Conservation (phyloP, 2,329 filamentous ascomycete species). For the Rutstroemia sp. region DNA sequence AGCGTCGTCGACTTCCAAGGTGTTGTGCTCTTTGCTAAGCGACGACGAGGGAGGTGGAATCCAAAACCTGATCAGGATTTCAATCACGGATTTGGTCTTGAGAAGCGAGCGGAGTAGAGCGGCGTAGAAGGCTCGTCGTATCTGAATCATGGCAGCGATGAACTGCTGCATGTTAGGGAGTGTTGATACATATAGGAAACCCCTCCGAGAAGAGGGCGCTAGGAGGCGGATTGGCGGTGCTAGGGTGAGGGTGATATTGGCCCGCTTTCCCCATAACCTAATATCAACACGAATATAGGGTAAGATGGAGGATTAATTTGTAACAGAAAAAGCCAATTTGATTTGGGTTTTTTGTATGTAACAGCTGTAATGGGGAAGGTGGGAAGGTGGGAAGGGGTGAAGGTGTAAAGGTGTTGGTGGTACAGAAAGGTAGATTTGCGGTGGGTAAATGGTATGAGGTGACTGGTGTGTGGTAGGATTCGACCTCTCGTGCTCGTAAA, state of each 20-base stretch:
- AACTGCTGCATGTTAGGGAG: conserved; percentile 37
- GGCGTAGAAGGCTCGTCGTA: conserved; percentile 47
- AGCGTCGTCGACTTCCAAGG: conserved; percentile 14
- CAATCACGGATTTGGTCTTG: conserved; percentile 51
- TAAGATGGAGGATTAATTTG: neutral
- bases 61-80: conserved; percentile 50
- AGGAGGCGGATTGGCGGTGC: conserved; percentile 11
- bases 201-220: conserved; percentile 10
- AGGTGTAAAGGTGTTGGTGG: neutral
- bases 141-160: conserved; percentile 49
- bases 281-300: neutral
- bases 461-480: neutral
- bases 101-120: conserved; percentile 50
- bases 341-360: neutral
- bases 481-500: neutral
- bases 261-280: conserved; percentile 1
- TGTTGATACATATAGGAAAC: conserved; percentile 27
- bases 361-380: neutral
- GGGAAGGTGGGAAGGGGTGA: neutral
- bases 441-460: too few relatives aligned
- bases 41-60: conserved; percentile 25
- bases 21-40: conserved; percentile 15
- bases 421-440: neutral
- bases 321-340: neutral
- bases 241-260: conserved; percentile 1